A percentile compares a stretch with the other conserved stretches of the same genome.
These are phyloP conservation scores for Mytilinidion resinicola DNA, from an alignment of 495 filamentous ascomycete species.

Conservation along the genomic window DNA sequence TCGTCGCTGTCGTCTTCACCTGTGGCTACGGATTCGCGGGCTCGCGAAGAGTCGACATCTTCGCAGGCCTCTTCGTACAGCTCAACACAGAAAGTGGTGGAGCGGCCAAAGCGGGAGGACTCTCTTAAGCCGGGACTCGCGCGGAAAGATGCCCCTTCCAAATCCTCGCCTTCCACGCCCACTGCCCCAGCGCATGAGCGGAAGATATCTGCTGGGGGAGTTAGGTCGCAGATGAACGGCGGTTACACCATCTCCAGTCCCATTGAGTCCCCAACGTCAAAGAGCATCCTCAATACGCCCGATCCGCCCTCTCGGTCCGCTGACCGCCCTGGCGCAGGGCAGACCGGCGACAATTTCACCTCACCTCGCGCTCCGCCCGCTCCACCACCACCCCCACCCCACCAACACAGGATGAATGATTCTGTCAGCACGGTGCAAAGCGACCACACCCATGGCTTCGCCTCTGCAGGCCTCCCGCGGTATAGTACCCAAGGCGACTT, in stretches of 20 bases:
- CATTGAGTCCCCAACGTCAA: constrained; percentile 35
- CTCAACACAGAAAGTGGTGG: constrained; percentile 20
- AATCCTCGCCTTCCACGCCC: constrained; percentile 22
- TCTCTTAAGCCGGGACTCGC: constrained; percentile 32
- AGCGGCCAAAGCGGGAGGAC: constrained; percentile 52
- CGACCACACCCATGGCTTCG: constrained; percentile 19
- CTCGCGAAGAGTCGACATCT: constrained; percentile 19
- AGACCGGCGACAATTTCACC: constrained; percentile 54
- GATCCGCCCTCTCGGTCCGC: constrained; percentile 33
- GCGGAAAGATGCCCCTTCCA: constrained; percentile 17
- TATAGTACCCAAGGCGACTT: constrained; percentile 72
- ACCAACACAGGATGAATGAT: constrained; percentile 47
- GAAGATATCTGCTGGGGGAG: constrained; percentile 26
- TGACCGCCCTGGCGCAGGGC: constrained; percentile 38
- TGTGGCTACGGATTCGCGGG: constrained; percentile 3
- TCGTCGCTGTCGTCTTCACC: constrained; percentile 11
- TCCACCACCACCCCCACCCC: constrained; percentile 46
- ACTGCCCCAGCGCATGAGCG: constrained; percentile 27
- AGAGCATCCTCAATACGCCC: constrained; percentile 27
- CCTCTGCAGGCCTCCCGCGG: constrained; percentile 55
- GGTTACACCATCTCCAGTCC: constrained; percentile 29
- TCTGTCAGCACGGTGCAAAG: constrained; percentile 48
- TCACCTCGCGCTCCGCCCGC: constrained; percentile 55
- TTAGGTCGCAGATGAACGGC: constrained; percentile 19
- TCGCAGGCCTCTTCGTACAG: constrained; percentile 27